These are phyloP conservation scores for Pyricularia pennisetigena DNA, from an alignment of 2,329 filamentous ascomycete species.

Conservation along the genomic window DNA sequence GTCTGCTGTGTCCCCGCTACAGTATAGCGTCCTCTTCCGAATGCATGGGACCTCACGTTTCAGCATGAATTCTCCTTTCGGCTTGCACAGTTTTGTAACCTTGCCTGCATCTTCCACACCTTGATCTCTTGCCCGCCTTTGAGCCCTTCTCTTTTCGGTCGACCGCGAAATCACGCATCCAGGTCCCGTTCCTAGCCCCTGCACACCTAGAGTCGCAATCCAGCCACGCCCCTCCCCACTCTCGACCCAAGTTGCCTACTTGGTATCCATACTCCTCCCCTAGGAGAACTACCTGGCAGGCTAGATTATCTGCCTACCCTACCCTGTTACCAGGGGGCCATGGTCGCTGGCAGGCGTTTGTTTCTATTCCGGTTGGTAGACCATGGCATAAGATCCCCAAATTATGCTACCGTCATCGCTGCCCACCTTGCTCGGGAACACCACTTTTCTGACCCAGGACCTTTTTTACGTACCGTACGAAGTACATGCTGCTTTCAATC, in stretches of 20 bases:
- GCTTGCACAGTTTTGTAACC: conserved; percentile 26
- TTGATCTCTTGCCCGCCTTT: conserved; percentile 17
- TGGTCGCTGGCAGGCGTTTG: conserved; percentile 17
- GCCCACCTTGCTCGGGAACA: conserved; percentile 33
- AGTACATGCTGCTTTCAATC: conserved; percentile 31
- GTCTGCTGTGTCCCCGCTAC: not conserved
- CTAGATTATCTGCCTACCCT: conserved; percentile 29
- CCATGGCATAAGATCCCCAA: conserved; percentile 50
- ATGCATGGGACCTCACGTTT: conserved; percentile 34
- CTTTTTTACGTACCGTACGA: conserved; percentile 34
- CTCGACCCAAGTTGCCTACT: conserved; percentile 17
- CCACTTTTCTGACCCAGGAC: conserved; percentile 37
- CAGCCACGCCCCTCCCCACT: not conserved
- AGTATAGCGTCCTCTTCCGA: not conserved
- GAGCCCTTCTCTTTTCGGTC: not conserved
- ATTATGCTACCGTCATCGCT: conserved; percentile 45
- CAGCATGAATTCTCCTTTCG: conserved; percentile 29
- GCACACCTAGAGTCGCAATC: conserved; percentile 17
- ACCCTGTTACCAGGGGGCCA: conserved; percentile 16
- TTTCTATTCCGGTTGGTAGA: conserved; percentile 40
- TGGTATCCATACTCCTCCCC: conserved; percentile 21
- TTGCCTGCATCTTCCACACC: conserved; percentile 29
- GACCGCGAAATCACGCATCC: not conserved
- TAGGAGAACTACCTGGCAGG: not conserved
- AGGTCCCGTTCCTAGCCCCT: not conserved